Evolutionary conservation across 768 basidiomycete genomes (phyloP).

Genomic region (Mycena alexandri): DNA sequence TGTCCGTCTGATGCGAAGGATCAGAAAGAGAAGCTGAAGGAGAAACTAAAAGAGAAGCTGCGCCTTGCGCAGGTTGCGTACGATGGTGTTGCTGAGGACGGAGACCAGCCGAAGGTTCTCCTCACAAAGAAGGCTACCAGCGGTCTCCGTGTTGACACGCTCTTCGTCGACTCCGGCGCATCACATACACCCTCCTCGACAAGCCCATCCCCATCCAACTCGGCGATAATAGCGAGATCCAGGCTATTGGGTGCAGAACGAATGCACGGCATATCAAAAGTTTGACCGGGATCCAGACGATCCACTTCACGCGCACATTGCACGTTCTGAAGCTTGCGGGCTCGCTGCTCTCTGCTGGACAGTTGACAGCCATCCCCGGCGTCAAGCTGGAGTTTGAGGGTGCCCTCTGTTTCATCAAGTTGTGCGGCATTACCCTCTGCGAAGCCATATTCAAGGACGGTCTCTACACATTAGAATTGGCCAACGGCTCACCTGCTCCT

Average conservation of each 20-base stretch:
- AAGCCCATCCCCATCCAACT: slow-evolving; percentile 2
- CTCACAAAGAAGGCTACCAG: slow-evolving; percentile 5
- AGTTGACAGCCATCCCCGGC: slow-evolving; percentile 1
- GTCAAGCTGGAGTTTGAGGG: slow-evolving; percentile 5
- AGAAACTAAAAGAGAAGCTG: background rate
- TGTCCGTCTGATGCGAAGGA: background rate
- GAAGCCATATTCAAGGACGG: slow-evolving; percentile 3
- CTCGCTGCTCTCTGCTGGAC: background rate
- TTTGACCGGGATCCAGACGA: background rate
- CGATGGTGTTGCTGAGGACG: background rate
- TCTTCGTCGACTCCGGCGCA: background rate
- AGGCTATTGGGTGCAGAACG: background rate
- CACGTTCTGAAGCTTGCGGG: background rate
- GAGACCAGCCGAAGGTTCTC: background rate
- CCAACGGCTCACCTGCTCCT: background rate
- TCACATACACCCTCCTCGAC: background rate
- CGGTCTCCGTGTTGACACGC: background rate
- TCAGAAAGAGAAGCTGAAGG: no score
- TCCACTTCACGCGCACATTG: background rate
- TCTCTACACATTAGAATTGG: background rate
- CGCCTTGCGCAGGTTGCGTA: background rate
- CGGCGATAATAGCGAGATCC: background rate
- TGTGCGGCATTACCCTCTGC: background rate
- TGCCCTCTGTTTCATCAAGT: background rate
- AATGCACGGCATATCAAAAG: background rate